Evolutionary conservation across 495 filamentous ascomycete genomes (phyloP).

Genomic region (Neurospora discreta): DNA sequence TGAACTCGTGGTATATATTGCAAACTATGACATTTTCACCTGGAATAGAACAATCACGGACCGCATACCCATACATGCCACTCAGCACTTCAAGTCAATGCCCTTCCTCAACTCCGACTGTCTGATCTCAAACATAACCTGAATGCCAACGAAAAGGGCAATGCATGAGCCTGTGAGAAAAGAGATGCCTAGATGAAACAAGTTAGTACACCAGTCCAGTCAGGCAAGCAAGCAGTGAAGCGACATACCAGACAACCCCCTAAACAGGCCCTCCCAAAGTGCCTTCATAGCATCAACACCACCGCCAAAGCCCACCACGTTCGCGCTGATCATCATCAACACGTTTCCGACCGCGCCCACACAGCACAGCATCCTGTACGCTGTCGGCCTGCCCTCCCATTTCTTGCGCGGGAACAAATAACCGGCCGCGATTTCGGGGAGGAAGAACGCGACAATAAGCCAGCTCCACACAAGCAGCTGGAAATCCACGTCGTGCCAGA

Average conservation of each 20-base stretch:
- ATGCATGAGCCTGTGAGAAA: constrained; percentile 62
- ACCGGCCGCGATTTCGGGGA: constrained; percentile 69
- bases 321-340: constrained; percentile 92
- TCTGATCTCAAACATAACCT: constrained; percentile 94
- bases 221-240: background rate
- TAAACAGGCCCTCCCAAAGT: constrained; percentile 61
- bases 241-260: constrained; percentile 53
- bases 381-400: constrained; percentile 55
- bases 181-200: constrained; percentile 35
- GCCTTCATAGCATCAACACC: constrained; percentile 78
- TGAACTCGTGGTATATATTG: background rate
- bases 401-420: constrained; percentile 57
- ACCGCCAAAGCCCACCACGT: constrained; percentile 88
- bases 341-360: constrained; percentile 80
- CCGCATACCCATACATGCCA: background rate
- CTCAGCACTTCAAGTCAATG: constrained; percentile 73
- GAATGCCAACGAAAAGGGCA: constrained; percentile 71
- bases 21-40: background rate
- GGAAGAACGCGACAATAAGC: constrained; percentile 85
- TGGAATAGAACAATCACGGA: background rate
- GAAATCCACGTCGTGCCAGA: constrained; percentile 98
- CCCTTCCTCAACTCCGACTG: constrained; percentile 73
- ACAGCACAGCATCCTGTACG: constrained; percentile 71
- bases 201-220: too few relatives aligned
- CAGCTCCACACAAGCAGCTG: constrained; percentile 91